These are phyloP conservation scores for Gossypioides kirkii DNA, from an alignment of 345 rosid species.

Conservation along the genomic window DNA sequence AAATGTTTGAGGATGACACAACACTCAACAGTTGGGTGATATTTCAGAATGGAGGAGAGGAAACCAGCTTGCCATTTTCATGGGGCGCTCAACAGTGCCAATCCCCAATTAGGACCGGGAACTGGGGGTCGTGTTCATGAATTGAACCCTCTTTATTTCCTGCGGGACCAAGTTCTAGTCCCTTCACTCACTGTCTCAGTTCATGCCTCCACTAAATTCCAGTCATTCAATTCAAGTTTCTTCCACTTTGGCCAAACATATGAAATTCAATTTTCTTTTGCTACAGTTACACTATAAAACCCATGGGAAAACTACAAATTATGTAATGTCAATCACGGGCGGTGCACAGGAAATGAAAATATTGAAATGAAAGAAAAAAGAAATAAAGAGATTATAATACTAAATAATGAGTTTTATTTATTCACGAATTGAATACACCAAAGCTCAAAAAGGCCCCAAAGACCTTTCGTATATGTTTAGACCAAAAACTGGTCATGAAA, in stretches of 20 bases:
- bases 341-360: background rate
- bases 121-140: constrained; percentile 1
- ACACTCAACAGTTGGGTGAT: background rate
- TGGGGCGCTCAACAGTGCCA: constrained; percentile 19
- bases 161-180: constrained; percentile 35
- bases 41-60: background rate
- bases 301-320: constrained; percentile 51
- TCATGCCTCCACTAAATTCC: constrained; percentile 25
- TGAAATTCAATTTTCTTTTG: background rate
- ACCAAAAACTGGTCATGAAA: constrained; percentile 28
- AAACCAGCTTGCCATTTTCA: constrained; percentile 15
- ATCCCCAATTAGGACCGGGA: background rate
- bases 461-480: constrained; percentile 32
- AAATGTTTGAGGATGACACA: background rate
- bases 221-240: background rate
- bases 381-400: background rate
- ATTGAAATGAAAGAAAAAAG: background rate
- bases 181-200: constrained; percentile 7
- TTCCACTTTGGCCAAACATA: background rate
- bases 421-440: constrained; percentile 35
- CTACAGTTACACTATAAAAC: constrained; percentile 22
- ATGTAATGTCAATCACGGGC: constrained; percentile 43
- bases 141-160: constrained; percentile 17
- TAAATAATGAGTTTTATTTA: constrained; percentile 15
- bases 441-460: constrained; percentile 49